A percentile compares a stretch with the other conserved stretches of the same genome.
phyloP scores from a whole-genome alignment of 257 asterid genomes.

The Petunia axillaris region DNA sequence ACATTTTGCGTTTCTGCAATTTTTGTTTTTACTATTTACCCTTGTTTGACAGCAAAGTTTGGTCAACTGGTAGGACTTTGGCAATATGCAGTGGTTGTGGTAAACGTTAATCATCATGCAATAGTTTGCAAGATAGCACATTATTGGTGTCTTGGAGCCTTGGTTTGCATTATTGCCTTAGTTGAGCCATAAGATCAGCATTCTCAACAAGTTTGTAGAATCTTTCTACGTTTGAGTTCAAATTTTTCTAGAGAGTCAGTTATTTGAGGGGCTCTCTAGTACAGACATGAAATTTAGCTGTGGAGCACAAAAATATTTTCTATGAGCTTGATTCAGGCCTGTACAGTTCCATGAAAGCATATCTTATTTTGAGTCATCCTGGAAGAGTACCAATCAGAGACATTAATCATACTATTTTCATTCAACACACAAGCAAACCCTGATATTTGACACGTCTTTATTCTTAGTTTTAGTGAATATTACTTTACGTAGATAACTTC shows the following conservation, averaged over 20 bases:
- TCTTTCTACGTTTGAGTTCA: neutral
- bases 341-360: neutral
- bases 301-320: neutral
- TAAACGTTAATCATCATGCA: neutral
- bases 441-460: neutral
- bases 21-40: neutral
- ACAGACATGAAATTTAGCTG: neutral
- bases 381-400: neutral
- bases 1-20: neutral
- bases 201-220: neutral
- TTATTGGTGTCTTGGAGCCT: neutral
- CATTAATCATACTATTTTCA: neutral
- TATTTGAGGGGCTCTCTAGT: neutral
- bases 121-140: neutral
- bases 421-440: slow-evolving; percentile 5
- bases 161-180: neutral
- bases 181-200: neutral
- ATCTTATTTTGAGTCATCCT: slow-evolving; percentile 21
- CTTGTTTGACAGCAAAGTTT: neutral
- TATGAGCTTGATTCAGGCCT: neutral
- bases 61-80: neutral
- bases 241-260: neutral
- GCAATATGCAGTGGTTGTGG: neutral
- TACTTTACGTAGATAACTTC: slow-evolving; percentile 21
- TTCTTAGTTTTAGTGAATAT: slow-evolving; percentile 20